Base-by-base conservation (phyloP, 139 green algal genomes). In the Medakamo hakoo region DNA sequence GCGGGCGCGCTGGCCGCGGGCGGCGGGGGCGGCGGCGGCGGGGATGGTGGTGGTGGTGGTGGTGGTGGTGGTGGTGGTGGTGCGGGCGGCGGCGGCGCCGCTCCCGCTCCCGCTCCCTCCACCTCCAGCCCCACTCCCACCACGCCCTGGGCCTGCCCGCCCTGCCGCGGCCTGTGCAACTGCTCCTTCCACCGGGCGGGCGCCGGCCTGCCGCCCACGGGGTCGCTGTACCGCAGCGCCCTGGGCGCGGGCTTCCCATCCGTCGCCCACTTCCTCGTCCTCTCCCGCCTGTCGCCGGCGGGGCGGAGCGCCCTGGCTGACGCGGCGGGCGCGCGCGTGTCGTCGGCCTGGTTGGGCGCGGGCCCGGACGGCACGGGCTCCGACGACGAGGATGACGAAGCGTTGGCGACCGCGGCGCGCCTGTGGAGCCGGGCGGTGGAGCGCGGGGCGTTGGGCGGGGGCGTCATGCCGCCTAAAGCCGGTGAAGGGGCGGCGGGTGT, bases 91-190 rank as follows among this genome's bases (percentile, higher is more conserved):
- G 16, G 16, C 19, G 18, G 19, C 16, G 16, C 19, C 18, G 19
- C 19, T 56, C 16, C 19, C 48, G 18, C 18, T 19, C 19, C 18
- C 48, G 48, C 19, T 16, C 19, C 18, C 20, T 61, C 25, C 2
- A 29, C 57, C 57, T 4, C 25, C 57, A 1, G 22, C 28, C 30
- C 65, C 32, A 25, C 49, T 16, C 2, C 22, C 21, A 60, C n/a
- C 58, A 52, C 32, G 61, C 31, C 63, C 28, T 92, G 84, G 84
- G 64, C 63, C 27, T 92, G 84, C 73, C 84, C 84, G 9, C 49
- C 71, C 19, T 92, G 84, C 69, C 66, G 84, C 21, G 84, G 83
- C 61, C 73, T 92, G 25, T 92, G 84, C 77, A 92, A 91, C 76
- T 92, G 84, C 73, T 80, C 68, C 57, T 77, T 85, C 65, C 82